Percentiles rank a stretch among this genome's conserved stretches.
Conservation (phyloP, 2,329 filamentous ascomycete genomes). For the Colletotrichum kahawae region DNA sequence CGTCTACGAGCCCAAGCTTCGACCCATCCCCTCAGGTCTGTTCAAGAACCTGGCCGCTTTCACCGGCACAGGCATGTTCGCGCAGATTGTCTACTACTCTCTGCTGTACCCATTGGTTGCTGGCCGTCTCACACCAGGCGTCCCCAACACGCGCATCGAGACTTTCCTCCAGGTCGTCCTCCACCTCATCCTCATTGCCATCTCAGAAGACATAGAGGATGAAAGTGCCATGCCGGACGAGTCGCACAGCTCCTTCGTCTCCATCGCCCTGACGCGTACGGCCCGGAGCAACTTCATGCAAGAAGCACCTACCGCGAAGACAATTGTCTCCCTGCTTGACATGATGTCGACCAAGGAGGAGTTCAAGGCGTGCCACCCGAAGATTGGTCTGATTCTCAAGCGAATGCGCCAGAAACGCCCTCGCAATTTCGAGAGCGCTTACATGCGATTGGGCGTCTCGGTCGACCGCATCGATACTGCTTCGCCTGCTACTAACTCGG, state of each 20-base stretch:
- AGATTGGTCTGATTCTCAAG: slow-evolving; percentile 82
- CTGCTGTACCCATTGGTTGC: slow-evolving; percentile 80
- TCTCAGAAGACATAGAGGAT: slow-evolving; percentile 77
- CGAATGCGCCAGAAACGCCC: slow-evolving; percentile 86
- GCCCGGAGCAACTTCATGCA: slow-evolving; percentile 67
- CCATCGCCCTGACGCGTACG: slow-evolving; percentile 69
- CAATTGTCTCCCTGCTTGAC: slow-evolving; percentile 68
- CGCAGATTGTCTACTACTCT: slow-evolving; percentile 87
- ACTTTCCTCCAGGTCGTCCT: slow-evolving; percentile 90
- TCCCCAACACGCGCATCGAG: slow-evolving; percentile 85
- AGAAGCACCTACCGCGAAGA: slow-evolving; percentile 60
- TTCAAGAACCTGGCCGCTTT: slow-evolving; percentile 81
- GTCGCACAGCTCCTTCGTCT: slow-evolving; percentile 70
- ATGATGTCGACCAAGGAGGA: slow-evolving; percentile 70
- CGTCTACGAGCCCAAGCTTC: slow-evolving; percentile 88
- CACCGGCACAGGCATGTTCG: slow-evolving; percentile 84
- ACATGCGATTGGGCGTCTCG: slow-evolving; percentile 66
- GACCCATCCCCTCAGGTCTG: slow-evolving; percentile 75
- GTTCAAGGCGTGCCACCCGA: slow-evolving; percentile 82
- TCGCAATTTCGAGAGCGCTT: slow-evolving; percentile 71
- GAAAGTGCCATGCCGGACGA: slow-evolving; percentile 56
- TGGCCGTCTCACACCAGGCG: slow-evolving; percentile 70
- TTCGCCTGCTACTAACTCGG: slow-evolving; percentile 74
- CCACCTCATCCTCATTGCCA: slow-evolving; percentile 84
- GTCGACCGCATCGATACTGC: slow-evolving; percentile 82